A percentile compares a stretch with the other conserved stretches of the same genome.
phyloP scores from a whole-genome alignment of 2,329 filamentous ascomycete species.

The Calonectria leucothoes region DNA sequence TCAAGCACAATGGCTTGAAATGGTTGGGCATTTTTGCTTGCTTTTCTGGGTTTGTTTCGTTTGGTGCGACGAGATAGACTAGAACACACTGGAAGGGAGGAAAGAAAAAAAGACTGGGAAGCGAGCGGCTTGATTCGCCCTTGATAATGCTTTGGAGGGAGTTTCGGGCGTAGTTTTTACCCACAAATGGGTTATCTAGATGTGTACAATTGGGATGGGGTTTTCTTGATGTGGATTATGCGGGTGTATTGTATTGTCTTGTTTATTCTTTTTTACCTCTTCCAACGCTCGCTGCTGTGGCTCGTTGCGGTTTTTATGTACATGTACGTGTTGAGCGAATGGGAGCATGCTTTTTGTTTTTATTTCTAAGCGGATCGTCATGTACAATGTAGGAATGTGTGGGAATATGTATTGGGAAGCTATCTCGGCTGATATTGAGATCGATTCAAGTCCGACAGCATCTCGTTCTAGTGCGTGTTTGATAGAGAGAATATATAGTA shows the following conservation, averaged over 20 bases:
- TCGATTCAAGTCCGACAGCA: not conserved
- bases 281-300: not conserved
- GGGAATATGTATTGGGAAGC: not conserved
- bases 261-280: not conserved
- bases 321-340: not conserved
- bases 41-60: not conserved
- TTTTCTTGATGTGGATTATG: not conserved
- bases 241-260: not conserved
- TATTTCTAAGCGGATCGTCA: no score
- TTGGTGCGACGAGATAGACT: not conserved
- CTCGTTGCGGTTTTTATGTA: not conserved
- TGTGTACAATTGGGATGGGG: not conserved
- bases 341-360: not conserved
- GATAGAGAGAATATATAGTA: not conserved
- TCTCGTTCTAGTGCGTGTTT: not conserved
- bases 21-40: not conserved
- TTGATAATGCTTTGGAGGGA: not conserved
- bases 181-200: not conserved
- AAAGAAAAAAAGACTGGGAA: not conserved
- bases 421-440: not conserved
- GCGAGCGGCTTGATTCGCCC: not conserved
- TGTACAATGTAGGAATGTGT: not conserved
- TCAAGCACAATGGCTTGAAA: not conserved
- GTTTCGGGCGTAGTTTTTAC: constrained; percentile 10
- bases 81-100: not conserved